A percentile compares a stretch with the other conserved stretches of the same genome.
Conservation (phyloP, 2,329 filamentous ascomycete genomes). For the Ceratocystis papillata region DNA sequence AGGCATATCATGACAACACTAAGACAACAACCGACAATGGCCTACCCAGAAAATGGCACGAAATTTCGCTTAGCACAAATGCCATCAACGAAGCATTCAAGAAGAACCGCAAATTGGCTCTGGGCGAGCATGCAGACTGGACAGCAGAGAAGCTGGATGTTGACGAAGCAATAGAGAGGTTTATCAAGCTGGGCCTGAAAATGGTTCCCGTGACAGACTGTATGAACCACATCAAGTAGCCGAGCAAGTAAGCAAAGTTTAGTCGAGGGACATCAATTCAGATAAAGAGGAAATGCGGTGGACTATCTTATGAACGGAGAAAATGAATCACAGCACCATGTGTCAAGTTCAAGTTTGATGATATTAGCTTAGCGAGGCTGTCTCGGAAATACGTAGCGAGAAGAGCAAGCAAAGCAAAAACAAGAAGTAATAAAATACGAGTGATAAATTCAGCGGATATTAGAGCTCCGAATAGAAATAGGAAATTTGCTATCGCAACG, state of each 20-base stretch:
- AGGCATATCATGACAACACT: not conserved
- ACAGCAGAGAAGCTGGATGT: constrained; percentile 4
- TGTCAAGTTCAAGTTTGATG: not conserved
- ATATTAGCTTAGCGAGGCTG: not conserved
- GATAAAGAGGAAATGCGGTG: too few species aligned
- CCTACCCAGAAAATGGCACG: constrained; percentile 9
- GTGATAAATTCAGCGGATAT: not conserved
- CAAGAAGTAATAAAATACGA: not conserved
- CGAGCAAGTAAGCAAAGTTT: not conserved
- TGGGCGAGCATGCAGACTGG: not conserved
- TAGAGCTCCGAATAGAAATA: too few species aligned
- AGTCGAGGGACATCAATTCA: too few species aligned
- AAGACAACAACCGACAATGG: not conserved
- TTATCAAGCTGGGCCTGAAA: not conserved
- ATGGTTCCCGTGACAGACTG: not conserved
- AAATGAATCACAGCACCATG: too few species aligned
- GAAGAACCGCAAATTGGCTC: constrained; percentile 2
- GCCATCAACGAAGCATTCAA: not conserved
- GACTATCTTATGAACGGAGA: too few species aligned
- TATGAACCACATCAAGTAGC: not conserved
- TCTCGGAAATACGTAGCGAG: not conserved
- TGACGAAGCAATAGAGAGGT: not conserved
- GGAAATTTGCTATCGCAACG: too few species aligned
- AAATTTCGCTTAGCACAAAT: constrained; percentile 4
- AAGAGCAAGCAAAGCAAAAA: not conserved